phyloP scores from a whole-genome alignment of 139 green algal species.

The Micractinium sp. region DNA sequence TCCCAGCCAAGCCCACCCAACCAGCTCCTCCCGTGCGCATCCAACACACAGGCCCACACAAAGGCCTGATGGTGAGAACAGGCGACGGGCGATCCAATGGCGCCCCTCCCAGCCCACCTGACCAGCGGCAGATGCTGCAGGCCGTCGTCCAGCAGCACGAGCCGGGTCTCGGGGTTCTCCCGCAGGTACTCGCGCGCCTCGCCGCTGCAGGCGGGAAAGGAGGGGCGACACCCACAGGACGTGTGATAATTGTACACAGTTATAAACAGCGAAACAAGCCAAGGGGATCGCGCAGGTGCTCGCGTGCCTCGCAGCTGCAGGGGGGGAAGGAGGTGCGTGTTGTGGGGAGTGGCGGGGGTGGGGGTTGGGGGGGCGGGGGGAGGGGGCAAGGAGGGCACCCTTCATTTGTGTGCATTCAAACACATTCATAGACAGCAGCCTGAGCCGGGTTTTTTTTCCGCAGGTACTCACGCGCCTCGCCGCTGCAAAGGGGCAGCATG shows the following conservation, averaged over 20 bases:
- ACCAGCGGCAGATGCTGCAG: slow-evolving; percentile 45
- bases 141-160: slow-evolving; percentile 51
- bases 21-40: no score
- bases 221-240: no score
- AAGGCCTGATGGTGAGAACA: no score
- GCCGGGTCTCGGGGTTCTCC: slow-evolving; percentile 27
- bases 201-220: not conserved
- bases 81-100: no score
- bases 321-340: not conserved
- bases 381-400: no score
- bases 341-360: no score
- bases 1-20: no score
- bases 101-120: not conserved
- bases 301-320: not conserved
- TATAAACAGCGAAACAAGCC: no score
- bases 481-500: not conserved
- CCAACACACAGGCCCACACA: no score
- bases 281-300: slow-evolving; percentile 23
- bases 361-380: no score
- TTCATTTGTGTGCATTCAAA: not conserved
- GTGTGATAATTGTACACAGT: no score
- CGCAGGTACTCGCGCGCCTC: slow-evolving; percentile 29
- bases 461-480: slow-evolving; percentile 24
- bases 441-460: slow-evolving; percentile 15
- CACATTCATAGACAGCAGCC: slow-evolving; percentile 38